phyloP scores from a whole-genome alignment of 1,284 basidiomycete species.

The Cryptococcus sp. region DNA sequence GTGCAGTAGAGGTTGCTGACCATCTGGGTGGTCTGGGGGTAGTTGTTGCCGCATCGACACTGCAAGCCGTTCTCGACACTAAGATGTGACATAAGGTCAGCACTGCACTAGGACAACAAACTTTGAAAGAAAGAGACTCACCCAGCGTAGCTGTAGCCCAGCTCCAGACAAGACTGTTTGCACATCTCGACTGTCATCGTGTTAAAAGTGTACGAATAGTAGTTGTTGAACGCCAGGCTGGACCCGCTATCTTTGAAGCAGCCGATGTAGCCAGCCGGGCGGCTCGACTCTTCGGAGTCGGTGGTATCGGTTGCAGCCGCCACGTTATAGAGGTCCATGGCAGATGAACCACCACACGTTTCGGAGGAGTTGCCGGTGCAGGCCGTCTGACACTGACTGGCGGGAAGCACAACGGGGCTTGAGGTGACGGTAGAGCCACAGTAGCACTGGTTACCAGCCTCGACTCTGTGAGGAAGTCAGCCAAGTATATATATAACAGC shows the following conservation, averaged over 20 bases:
- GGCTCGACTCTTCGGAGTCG: constrained; percentile 1
- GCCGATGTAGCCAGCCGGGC: constrained; percentile 16
- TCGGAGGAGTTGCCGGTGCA: constrained; percentile 17
- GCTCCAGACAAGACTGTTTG: constrained; percentile 24
- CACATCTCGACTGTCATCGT: constrained; percentile 29
- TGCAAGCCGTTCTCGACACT: constrained; percentile 12
- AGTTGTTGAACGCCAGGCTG: constrained; percentile 10
- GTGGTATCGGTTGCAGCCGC: constrained; percentile 7
- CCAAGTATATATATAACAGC: too few relatives aligned
- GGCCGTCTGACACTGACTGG: constrained; percentile 10
- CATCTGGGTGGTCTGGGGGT: constrained; percentile 7
- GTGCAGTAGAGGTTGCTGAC: constrained; percentile 12
- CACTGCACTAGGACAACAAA: background rate
- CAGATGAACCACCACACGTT: constrained; percentile 14
- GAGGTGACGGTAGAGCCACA: constrained; percentile 11
- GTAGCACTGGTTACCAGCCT: constrained; percentile 16
- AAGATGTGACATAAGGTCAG: background rate
- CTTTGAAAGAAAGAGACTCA: background rate
- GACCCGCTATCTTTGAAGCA: constrained; percentile 20
- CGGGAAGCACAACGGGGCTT: constrained; percentile 7
- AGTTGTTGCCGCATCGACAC: constrained; percentile 15
- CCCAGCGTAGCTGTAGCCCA: constrained; percentile 23
- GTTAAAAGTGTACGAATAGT: constrained; percentile 20
- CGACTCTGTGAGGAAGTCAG: constrained; percentile 9
- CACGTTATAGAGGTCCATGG: constrained; percentile 18